phyloP scores from a whole-genome alignment of 1,284 basidiomycete genomes.

The Moesziomyces globuligerus region DNA sequence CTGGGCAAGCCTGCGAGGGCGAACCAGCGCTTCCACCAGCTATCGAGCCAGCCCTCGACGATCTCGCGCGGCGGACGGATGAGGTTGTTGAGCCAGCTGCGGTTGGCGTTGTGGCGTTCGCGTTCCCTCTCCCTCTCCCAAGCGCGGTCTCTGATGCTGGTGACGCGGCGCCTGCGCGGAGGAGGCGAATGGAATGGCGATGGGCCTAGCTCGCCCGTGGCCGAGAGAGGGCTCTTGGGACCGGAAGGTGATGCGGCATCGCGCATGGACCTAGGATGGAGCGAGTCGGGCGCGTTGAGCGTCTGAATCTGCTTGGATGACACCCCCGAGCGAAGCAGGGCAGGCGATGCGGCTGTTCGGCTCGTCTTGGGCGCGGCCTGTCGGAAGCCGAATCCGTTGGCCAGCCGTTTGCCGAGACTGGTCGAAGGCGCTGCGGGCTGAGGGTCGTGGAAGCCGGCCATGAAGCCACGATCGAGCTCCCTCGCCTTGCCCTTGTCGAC shows the following conservation, averaged over 20 bases:
- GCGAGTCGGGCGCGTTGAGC: constrained; percentile 11
- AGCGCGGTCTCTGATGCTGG: constrained; percentile 35
- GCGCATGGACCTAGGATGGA: constrained; percentile 15
- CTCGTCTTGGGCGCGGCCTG: constrained; percentile 12
- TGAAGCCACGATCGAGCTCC: constrained; percentile 20
- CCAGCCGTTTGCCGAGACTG: constrained; percentile 35
- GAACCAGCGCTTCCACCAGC: constrained; percentile 71
- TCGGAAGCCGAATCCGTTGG: constrained; percentile 33
- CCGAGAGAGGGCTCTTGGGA: constrained; percentile 5
- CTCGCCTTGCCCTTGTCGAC: constrained; percentile 33
- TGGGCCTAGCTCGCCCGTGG: constrained; percentile 15
- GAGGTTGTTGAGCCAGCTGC: constrained; percentile 53
- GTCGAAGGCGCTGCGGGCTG: constrained; percentile 18
- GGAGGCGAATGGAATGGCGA: constrained; percentile 38
- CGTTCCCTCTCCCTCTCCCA: constrained; percentile 45
- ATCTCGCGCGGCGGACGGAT: constrained; percentile 68
- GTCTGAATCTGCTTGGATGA: constrained; percentile 2
- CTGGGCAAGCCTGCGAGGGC: constrained; percentile 71
- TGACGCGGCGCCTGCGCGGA: constrained; percentile 32
- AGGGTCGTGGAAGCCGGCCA: constrained; percentile 21
- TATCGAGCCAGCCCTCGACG: constrained; percentile 70
- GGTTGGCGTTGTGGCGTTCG: constrained; percentile 23
- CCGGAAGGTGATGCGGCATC: not conserved
- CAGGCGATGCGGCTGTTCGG: constrained; percentile 3
- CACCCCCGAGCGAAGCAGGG: constrained; percentile 3